A percentile compares a stretch with the other conserved stretches of the same genome.
Evolutionary conservation across 1,284 basidiomycete species (phyloP).

Genomic region (Fereydounia khargensis): DNA sequence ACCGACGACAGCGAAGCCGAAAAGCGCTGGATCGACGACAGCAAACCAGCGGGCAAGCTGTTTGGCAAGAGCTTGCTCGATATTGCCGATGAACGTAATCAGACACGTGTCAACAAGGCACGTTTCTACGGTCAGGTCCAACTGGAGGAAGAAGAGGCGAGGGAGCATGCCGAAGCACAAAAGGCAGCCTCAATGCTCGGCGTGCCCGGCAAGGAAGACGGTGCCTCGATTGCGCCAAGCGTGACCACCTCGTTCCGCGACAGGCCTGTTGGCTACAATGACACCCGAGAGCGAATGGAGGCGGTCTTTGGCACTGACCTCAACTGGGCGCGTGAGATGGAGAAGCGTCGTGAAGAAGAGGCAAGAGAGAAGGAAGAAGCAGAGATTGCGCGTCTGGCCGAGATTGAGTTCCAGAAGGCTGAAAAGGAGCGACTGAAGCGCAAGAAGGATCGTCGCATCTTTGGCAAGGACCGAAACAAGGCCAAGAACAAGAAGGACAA

Average conservation of each 20-base stretch:
- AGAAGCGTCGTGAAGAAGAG: constrained; percentile 36
- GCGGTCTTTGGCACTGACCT: constrained; percentile 45
- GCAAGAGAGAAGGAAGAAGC: constrained; percentile 24
- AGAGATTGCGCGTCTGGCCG: constrained; percentile 1
- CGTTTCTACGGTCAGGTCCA: constrained; percentile 50
- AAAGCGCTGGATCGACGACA: constrained; percentile 44
- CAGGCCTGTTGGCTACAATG: constrained; percentile 47
- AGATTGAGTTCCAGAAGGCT: constrained; percentile 4
- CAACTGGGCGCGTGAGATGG: constrained; percentile 45
- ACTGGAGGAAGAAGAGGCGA: constrained; percentile 21
- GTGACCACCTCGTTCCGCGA: constrained; percentile 37
- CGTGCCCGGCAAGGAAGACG: constrained; percentile 10
- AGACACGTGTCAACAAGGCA: constrained; percentile 20
- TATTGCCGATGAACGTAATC: constrained; percentile 26
- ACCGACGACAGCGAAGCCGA: constrained; percentile 41
- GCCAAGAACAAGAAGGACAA: constrained; percentile 22
- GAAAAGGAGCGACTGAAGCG: constrained; percentile 4
- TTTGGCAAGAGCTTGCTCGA: constrained; percentile 53
- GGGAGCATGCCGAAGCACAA: constrained; percentile 4
- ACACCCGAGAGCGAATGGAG: constrained; percentile 52
- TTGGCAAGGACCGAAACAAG: not conserved
- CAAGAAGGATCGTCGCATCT: not conserved
- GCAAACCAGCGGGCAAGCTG: constrained; percentile 48
- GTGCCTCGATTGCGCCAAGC: constrained; percentile 31
- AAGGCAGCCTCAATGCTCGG: not conserved